Evolutionary conservation across 192 early-diverging fungal species (phyloP).

Genomic region (Backusella parvicylindrica): DNA sequence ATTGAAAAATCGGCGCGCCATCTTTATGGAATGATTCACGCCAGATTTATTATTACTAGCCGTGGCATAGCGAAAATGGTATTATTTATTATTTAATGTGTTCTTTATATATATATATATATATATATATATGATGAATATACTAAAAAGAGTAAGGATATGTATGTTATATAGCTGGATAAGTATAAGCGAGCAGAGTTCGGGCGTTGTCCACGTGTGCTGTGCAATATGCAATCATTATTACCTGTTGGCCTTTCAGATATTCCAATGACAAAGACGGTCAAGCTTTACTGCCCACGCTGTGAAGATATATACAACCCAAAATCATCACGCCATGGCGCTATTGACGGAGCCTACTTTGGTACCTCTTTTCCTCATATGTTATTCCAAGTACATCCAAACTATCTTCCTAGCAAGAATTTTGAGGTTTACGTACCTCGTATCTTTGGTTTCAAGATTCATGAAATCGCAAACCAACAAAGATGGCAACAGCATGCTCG

Average conservation of each 20-base stretch:
- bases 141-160: neutral
- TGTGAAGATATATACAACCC: conserved; percentile 98
- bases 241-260: conserved; percentile 90
- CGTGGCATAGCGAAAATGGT: conserved; percentile 93
- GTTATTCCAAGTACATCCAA: conserved; percentile 89
- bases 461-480: conserved; percentile 83
- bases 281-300: conserved; percentile 93
- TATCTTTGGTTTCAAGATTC: conserved; percentile 98
- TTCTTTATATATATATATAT: neutral
- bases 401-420: conserved; percentile 70
- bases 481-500: conserved; percentile 86
- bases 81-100: neutral
- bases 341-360: conserved; percentile 95
- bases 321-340: conserved; percentile 77
- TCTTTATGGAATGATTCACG: conserved; percentile 98
- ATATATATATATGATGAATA: neutral
- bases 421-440: conserved; percentile 89
- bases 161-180: conserved; percentile 52
- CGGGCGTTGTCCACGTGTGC: conserved; percentile 93
- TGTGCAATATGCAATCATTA: conserved; percentile 87
- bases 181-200: conserved; percentile 94
- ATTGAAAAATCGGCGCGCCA: conserved; percentile 89
- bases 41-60: conserved; percentile 90
- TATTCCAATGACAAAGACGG: conserved; percentile 74
- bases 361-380: conserved; percentile 96